Conservation (phyloP, 2,329 filamentous ascomycete genomes). For the Fusarium piperis region DNA sequence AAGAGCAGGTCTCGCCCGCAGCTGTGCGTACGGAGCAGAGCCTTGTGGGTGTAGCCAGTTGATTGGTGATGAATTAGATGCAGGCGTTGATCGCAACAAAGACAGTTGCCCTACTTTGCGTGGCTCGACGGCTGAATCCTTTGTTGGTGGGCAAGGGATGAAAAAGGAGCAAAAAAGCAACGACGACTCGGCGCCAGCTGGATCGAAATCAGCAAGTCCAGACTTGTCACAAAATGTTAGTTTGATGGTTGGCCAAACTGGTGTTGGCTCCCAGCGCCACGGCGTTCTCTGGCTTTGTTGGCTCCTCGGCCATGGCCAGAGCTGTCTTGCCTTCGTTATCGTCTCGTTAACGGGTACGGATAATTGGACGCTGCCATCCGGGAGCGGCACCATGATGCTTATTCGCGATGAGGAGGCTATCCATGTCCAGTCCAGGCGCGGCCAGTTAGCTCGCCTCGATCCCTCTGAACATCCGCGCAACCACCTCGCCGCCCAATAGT, state of each 20-base stretch:
- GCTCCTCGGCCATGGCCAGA: neutral
- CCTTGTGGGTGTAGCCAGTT: neutral
- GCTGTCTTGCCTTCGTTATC: conserved; percentile 11
- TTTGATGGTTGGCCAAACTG: neutral
- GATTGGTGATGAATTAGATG: neutral
- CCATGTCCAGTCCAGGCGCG: neutral
- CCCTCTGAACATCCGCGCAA: neutral
- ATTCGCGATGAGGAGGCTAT: neutral
- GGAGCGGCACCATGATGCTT: neutral
- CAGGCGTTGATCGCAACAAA: neutral
- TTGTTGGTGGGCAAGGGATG: neutral
- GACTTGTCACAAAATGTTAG: conserved; percentile 4
- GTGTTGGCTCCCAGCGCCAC: conserved; percentile 16
- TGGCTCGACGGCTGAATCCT: neutral
- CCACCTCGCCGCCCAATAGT: neutral
- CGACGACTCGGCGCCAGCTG: neutral
- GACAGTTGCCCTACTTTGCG: neutral
- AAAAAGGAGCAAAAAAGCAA: conserved; percentile 10
- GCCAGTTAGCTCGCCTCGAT: neutral
- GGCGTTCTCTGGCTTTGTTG: conserved; percentile 17
- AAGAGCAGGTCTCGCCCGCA: neutral
- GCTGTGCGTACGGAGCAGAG: neutral
- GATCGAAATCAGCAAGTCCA: neutral
- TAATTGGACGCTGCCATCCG: neutral
- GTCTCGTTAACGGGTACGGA: conserved; percentile 3